Evolutionary conservation across 1,139 yeast genomes (phyloP), one percentile per base, ranked within the genome.

Genomic region (Geotrichum restrictum): DNA sequence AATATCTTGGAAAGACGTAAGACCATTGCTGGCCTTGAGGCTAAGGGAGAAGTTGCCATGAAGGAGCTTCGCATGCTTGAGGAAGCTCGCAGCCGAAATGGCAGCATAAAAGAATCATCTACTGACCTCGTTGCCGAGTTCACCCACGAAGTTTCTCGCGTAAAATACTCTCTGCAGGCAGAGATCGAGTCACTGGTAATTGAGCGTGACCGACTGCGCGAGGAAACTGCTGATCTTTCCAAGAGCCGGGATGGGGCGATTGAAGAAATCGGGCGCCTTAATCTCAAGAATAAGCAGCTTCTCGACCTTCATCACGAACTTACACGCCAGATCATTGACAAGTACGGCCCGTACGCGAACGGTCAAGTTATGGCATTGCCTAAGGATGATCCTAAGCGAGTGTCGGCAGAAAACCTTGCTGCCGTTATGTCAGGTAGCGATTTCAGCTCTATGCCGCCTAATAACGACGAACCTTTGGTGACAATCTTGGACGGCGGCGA

Each of bases 251-350:
- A 63, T 45, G 54, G 58, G 45, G 61, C 66, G 2, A 59, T 62
- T n/a, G 68, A 66, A 34, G 75, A 71, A 51, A 60, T 65, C 16
- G 59, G 66, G 40, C 50, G 68, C 27, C 62, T 72, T 40, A 64
- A 65, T 36, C 59, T 66, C 36, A 64, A 67, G 53, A 68, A 70
- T 54, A 49, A 34, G 22, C 74, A 72, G 57, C 62, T 73, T 38
- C 62, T 64, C 1, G 73, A 70, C 32, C 61, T 71, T 64, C 71
- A 71, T 56, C 64, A 67, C 41, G 74, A 69, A 54, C 62, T 73
- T 36, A 62, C 66, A 38, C 57, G 62, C 41, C 72, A 69, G 53
- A 63, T 72, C 38, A 62, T 64, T 45, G 72, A 69, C 42, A 66
- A 67, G 61, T 66, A 65, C 54, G 70, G 68, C 16, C 60, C 64